A percentile compares a stretch with the other conserved stretches of the same genome.
phyloP scores from a whole-genome alignment of 306 rosid species.

The Vigna trinervia region DNA sequence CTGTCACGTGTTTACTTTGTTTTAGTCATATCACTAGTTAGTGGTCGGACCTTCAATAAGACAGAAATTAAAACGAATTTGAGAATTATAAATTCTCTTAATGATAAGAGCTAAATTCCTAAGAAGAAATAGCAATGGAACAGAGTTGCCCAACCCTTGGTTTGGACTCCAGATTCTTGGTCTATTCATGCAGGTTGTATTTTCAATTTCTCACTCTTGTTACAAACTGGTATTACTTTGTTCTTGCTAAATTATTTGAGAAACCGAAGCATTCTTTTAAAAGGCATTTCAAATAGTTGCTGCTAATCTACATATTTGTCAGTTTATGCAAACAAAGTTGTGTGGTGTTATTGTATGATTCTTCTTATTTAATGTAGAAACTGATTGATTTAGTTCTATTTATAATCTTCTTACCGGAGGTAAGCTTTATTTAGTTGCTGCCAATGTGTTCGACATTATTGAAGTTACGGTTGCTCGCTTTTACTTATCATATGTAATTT shows the following conservation, averaged over 20 bases:
- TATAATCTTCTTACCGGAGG: neutral
- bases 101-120: neutral
- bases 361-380: neutral
- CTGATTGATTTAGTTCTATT: neutral
- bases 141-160: neutral
- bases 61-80: neutral
- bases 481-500: slow-evolving; percentile 41
- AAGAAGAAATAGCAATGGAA: neutral
- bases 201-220: neutral
- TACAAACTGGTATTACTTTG: neutral
- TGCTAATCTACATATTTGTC: neutral
- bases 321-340: neutral
- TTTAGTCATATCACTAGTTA: no score
- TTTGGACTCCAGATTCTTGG: slow-evolving; percentile 2
- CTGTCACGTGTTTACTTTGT: no score
- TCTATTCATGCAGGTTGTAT: slow-evolving; percentile 9
- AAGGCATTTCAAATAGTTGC: neutral
- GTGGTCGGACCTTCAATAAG: neutral
- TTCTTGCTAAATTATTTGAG: slow-evolving; percentile 5
- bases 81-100: neutral
- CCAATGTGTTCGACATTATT: neutral
- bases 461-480: slow-evolving; percentile 38
- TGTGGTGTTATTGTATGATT: slow-evolving; percentile 7
- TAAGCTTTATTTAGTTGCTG: neutral
- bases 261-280: neutral